These are phyloP conservation scores for Colletotrichum sp. DNA, from an alignment of 2,329 filamentous ascomycete genomes.

Conservation along the genomic window DNA sequence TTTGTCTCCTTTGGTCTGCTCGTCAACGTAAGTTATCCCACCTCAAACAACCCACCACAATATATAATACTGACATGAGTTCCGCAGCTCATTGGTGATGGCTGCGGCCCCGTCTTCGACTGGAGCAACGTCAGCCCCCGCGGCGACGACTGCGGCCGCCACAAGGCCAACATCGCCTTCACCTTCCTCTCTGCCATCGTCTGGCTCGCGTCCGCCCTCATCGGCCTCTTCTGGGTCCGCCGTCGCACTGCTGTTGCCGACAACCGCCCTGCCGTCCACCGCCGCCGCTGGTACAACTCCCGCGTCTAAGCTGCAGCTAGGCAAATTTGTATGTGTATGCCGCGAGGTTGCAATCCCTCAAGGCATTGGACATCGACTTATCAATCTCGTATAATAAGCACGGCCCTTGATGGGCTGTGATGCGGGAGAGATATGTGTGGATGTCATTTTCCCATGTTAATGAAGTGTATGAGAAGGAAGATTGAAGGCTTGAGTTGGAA, in stretches of 20 bases:
- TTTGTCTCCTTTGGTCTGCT: conserved; percentile 72
- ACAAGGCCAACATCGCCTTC: conserved; percentile 76
- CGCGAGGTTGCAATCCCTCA: background rate
- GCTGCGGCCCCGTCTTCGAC: conserved; percentile 62
- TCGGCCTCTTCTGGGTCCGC: conserved; percentile 61
- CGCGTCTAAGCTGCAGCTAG: conserved; percentile 38
- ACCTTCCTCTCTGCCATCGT: conserved; percentile 72
- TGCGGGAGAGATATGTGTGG: background rate
- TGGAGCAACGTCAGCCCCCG: conserved; percentile 60
- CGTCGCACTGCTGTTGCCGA: conserved; percentile 37
- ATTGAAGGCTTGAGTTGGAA: background rate
- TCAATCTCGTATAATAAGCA: background rate
- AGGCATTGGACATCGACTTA: background rate
- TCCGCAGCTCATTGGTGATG: conserved; percentile 43
- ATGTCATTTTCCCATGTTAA: background rate
- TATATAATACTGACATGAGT: background rate
- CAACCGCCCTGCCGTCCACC: conserved; percentile 28
- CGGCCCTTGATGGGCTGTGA: background rate
- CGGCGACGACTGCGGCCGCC: conserved; percentile 64
- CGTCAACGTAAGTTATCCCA: conserved; percentile 58
- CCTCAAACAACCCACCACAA: no score
- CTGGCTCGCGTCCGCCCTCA: conserved; percentile 69
- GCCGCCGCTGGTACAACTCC: conserved; percentile 47
- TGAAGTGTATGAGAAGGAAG: background rate
- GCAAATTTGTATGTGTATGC: background rate